Conservation (phyloP, 176 grass and related monocot genomes). For the Musa troglodytarum region DNA sequence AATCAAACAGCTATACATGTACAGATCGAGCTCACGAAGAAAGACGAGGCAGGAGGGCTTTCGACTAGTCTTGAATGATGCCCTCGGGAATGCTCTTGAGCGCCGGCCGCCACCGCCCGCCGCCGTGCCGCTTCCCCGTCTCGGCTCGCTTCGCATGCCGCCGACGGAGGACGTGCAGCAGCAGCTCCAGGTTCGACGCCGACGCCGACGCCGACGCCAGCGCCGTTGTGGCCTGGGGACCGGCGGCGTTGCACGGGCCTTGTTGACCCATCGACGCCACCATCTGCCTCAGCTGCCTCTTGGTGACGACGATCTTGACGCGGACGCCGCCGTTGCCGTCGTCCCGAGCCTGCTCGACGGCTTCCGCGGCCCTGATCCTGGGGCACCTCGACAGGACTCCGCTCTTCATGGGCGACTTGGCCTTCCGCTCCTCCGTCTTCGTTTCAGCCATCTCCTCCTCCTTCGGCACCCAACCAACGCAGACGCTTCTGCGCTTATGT, state of each 20-base stretch:
- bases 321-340: slow-evolving; percentile 58
- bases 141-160: slow-evolving; percentile 48
- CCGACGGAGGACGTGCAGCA: slow-evolving; percentile 69
- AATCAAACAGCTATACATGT: too few species aligned
- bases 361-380: slow-evolving; percentile 13
- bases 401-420: background rate
- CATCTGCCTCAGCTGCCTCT: slow-evolving; percentile 83
- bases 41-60: background rate
- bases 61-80: background rate
- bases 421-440: background rate
- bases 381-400: background rate
- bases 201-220: background rate
- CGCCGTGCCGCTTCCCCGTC: slow-evolving; percentile 31
- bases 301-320: slow-evolving; percentile 83
- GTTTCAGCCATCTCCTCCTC: background rate
- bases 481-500: background rate
- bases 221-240: background rate
- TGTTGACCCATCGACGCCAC: slow-evolving; percentile 40
- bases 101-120: slow-evolving; percentile 59
- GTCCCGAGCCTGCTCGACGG: slow-evolving; percentile 45
- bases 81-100: slow-evolving; percentile 93
- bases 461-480: background rate
- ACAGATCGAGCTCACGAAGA: too few species aligned
- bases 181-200: slow-evolving; percentile 45
- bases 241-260: slow-evolving; percentile 13